These are phyloP conservation scores for Ephemerocybe angulata DNA, from an alignment of 768 basidiomycete genomes.

Conservation along the genomic window DNA sequence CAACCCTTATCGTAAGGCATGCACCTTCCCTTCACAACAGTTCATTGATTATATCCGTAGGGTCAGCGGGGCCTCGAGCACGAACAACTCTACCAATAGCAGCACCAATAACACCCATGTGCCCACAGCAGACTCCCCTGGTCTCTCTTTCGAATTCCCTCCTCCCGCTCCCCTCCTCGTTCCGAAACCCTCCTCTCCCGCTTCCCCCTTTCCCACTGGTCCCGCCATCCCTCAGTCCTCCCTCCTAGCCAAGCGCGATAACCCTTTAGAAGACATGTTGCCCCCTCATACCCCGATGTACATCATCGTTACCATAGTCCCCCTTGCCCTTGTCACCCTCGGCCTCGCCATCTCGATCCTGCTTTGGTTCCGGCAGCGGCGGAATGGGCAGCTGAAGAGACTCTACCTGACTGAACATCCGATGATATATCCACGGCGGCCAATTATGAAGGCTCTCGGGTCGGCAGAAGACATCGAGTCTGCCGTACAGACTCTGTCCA, in stretches of 20 bases:
- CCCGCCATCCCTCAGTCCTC: not conserved
- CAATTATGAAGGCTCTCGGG: not conserved
- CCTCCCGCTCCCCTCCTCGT: not conserved
- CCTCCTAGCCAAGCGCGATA: not conserved
- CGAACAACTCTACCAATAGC: not conserved
- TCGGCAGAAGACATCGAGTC: slow-evolving; percentile 5
- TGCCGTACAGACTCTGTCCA: not conserved
- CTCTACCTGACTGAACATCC: slow-evolving; percentile 4
- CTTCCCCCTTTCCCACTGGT: not conserved
- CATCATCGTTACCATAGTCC: not conserved
- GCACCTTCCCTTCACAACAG: not conserved
- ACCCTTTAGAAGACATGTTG: not conserved
- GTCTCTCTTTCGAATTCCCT: not conserved
- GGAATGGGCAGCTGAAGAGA: not conserved
- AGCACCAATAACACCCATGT: too few relatives aligned
- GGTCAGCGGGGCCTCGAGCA: not conserved
- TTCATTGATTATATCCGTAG: too few relatives aligned
- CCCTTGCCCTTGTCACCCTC: not conserved
- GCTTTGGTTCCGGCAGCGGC: slow-evolving; percentile 1
- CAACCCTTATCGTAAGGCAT: not conserved
- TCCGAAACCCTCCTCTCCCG: not conserved
- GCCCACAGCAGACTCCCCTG: not conserved
- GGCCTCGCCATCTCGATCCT: not conserved
- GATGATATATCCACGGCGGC: not conserved
- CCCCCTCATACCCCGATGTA: not conserved